Evolutionary conservation across 1,284 basidiomycete genomes (phyloP).

Genomic region (Sanghuangporus weigelae): DNA sequence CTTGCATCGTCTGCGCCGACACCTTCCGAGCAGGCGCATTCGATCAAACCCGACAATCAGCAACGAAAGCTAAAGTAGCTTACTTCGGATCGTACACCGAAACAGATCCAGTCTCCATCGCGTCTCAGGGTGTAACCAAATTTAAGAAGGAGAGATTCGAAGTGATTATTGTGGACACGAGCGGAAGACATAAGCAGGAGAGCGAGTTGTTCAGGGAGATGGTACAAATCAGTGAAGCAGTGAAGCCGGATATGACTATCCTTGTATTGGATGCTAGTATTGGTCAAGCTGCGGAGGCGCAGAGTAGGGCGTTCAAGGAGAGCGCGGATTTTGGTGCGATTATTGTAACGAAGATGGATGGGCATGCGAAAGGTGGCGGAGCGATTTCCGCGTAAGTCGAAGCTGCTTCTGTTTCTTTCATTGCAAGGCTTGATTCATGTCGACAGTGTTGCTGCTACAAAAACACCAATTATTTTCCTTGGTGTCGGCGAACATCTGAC

Average conservation of each 20-base stretch:
- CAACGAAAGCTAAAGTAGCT: conserved; percentile 97
- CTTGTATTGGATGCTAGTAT: conserved; percentile 87
- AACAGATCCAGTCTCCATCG: conserved; percentile 95
- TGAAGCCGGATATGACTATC: conserved; percentile 92
- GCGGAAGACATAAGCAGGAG: conserved; percentile 96
- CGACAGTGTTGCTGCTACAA: conserved; percentile 89
- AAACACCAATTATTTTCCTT: conserved; percentile 98
- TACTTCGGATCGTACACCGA: conserved; percentile 99
- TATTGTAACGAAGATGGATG: conserved; percentile 99
- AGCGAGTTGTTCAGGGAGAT: conserved; percentile 97
- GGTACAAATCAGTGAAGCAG: conserved; percentile 92
- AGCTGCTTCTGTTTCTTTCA: conserved; percentile 14
- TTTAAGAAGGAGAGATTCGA: conserved; percentile 99
- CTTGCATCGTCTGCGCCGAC: conserved; percentile 98
- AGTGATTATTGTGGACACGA: conserved; percentile 98
- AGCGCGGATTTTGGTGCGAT: conserved; percentile 97
- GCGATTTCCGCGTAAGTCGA: conserved; percentile 92
- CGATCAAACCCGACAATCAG: conserved; percentile 93
- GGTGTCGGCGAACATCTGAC: conserved; percentile 97
- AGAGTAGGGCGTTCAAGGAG: conserved; percentile 96
- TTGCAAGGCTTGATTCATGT: conserved; percentile 15
- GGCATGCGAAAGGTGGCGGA: conserved; percentile 98
- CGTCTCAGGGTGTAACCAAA: conserved; percentile 90
- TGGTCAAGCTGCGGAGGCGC: conserved; percentile 96
- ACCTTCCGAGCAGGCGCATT: conserved; percentile 99